These are phyloP conservation scores for Lignosus rhinocerotis DNA, from an alignment of 1,284 basidiomycete species.

Conservation along the genomic window DNA sequence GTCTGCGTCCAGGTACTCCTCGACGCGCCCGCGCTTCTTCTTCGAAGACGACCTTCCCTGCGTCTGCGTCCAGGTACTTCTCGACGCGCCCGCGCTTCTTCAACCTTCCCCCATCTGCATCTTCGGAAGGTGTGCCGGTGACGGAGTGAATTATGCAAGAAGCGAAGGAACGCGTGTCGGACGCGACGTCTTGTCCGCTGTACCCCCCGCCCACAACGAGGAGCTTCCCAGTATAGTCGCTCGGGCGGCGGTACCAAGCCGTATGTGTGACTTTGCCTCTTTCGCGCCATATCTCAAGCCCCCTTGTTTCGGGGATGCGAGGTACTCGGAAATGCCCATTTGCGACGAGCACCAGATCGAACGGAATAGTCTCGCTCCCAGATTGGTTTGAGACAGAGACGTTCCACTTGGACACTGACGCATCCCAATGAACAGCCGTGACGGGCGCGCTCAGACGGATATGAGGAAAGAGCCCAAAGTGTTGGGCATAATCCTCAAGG, in stretches of 20 bases:
- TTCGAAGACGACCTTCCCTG: constrained; percentile 57
- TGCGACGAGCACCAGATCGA: constrained; percentile 68
- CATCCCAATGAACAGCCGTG: constrained; percentile 40
- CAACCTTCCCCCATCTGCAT: constrained; percentile 38
- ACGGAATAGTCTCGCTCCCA: constrained; percentile 36
- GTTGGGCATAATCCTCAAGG: constrained; percentile 56
- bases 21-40: constrained; percentile 54
- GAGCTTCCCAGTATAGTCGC: constrained; percentile 46
- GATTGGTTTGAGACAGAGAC: constrained; percentile 31
- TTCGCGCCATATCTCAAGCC: constrained; percentile 59
- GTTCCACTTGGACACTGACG: constrained; percentile 42
- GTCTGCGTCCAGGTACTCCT: constrained; percentile 40
- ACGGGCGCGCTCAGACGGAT: constrained; percentile 59
- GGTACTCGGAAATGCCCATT: constrained; percentile 75
- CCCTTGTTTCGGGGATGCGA: constrained; percentile 57
- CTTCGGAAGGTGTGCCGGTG: constrained; percentile 34
- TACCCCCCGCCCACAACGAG: constrained; percentile 73
- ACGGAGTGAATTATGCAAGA: constrained; percentile 58
- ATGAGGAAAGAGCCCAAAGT: constrained; percentile 55
- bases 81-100: constrained; percentile 46
- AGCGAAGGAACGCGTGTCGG: constrained; percentile 51
- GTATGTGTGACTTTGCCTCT: constrained; percentile 57
- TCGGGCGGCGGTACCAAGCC: constrained; percentile 62
- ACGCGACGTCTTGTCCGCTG: constrained; percentile 64
- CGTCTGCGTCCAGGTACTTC: constrained; percentile 39